Conservation (phyloP, 1,284 basidiomycete genomes). For the Sporisorium iseilematis-ciliati region DNA sequence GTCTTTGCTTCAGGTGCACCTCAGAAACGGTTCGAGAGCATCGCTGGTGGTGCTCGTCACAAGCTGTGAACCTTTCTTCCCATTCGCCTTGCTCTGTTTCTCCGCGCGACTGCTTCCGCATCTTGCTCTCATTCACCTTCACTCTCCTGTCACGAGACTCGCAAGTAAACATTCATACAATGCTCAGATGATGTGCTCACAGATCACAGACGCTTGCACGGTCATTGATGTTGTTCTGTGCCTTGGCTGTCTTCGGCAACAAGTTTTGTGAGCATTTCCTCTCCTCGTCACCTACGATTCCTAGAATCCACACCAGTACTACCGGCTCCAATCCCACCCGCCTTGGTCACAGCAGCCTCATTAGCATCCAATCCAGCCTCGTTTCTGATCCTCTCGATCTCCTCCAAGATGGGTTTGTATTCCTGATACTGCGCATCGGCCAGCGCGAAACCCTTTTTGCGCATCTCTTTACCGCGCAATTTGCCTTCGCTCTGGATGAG, state of each 20-base stretch:
- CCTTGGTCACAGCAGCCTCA: conserved; percentile 72
- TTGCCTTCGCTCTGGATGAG: conserved; percentile 73
- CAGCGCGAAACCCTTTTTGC: conserved; percentile 75
- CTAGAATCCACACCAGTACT: conserved; percentile 52
- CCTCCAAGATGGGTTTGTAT: conserved; percentile 67
- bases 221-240: not conserved
- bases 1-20: conserved; percentile 52
- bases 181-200: not conserved
- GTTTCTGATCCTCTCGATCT: conserved; percentile 83
- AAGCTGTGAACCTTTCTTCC: conserved; percentile 33
- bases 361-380: conserved; percentile 89
- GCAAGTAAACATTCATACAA: too few relatives aligned
- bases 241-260: not conserved
- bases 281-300: conserved; percentile 41
- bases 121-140: too few relatives aligned
- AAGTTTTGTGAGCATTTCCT: not conserved
- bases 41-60: conserved; percentile 53
- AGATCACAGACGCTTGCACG: not conserved
- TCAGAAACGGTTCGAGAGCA: conserved; percentile 37
- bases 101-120: not conserved
- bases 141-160: too few relatives aligned
- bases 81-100: not conserved
- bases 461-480: conserved; percentile 82
- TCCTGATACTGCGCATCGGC: conserved; percentile 64
- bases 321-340: conserved; percentile 46